Evolutionary conservation across 2,329 filamentous ascomycete genomes (phyloP).

Genomic region (Colletotrichum graminicola): DNA sequence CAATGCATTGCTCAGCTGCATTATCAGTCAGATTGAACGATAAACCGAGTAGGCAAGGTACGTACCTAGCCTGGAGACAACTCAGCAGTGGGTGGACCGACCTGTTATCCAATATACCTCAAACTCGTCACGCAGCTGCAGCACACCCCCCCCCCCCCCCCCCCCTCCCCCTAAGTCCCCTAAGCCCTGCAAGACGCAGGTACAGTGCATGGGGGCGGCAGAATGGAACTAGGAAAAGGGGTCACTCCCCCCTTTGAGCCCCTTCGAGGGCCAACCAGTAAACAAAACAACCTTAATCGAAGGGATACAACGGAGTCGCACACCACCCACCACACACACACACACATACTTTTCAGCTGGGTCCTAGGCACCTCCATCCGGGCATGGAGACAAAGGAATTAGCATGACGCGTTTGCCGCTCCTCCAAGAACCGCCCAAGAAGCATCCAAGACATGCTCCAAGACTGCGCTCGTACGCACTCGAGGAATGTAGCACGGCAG

Average conservation of each 20-base stretch:
- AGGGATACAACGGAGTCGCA: not conserved
- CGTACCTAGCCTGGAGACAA: not conserved
- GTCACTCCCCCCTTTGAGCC: not conserved
- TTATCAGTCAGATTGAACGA: not conserved
- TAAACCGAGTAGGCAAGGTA: not conserved
- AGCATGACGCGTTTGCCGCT: slow-evolving; percentile 8
- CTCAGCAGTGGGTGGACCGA: slow-evolving; percentile 5
- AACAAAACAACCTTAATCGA: slow-evolving; percentile 38
- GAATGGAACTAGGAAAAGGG: not conserved
- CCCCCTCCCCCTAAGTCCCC: not conserved
- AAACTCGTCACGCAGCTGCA: not conserved
- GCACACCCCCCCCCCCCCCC: not conserved
- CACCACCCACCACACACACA: not conserved
- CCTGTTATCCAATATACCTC: not conserved
- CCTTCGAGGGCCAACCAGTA: slow-evolving; percentile 7
- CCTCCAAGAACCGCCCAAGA: slow-evolving; percentile 2
- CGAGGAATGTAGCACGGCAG: slow-evolving; percentile 15
- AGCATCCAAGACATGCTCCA: not conserved
- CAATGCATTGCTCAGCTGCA: not conserved
- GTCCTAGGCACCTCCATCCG: not conserved
- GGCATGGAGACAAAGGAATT: not conserved
- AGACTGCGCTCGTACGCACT: not conserved
- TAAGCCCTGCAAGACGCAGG: slow-evolving; percentile 32
- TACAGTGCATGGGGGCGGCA: slow-evolving; percentile 19
- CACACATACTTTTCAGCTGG: not conserved